Evolutionary conservation across 1,139 yeast genomes (phyloP), one percentile per base, ranked within the genome.

Genomic region (Sugiyamaella pinicola): DNA sequence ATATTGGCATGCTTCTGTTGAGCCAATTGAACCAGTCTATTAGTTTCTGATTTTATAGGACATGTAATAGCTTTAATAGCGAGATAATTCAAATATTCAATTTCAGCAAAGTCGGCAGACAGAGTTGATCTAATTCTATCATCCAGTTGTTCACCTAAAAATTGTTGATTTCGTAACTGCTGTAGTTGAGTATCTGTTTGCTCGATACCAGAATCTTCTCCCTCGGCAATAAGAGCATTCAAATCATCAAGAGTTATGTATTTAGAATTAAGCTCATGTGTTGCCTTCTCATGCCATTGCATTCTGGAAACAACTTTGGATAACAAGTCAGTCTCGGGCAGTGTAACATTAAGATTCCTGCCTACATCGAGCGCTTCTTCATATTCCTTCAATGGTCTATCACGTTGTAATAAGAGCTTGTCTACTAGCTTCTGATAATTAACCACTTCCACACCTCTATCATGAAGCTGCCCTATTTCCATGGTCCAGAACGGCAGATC

Each of bases 391-490:
- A 62, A 42, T 4, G 53, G 64, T 61, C 15, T 55, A 58, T 57
- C 61, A 10, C 24, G 39, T n/a, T 53, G 43, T n/a, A 42, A n/a
- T 7, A 56, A 41, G 5, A 70, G 68, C 3, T 67, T 59, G 15
- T 79, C 65, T 26, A 82, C 81, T 10, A 79, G 77, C 42, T 73
- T 68, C 56, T 80, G 83, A 65, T 78, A 86, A 47, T 75, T 75
- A 49, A 74, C 76, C 44, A 86, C 76, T 58, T 82, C 86, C 34
- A 64, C 68, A 19, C 78, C 77, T 50, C 83, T 75, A 56, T 80
- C 85, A 9, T 77, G 58, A 7, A 86, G 68, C 60, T 79, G 83
- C n/a, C 79, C 84, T 54, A 82, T 74, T 63, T 85, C 93, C 0
- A 81, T 75, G 34, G 82, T 72, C 2, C 75, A 67, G 54, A 85